A percentile compares a stretch with the other conserved stretches of the same genome.
These are phyloP conservation scores for Nyssa sinensis DNA, from an alignment of 148 eudicot genomes.

Conservation along the genomic window DNA sequence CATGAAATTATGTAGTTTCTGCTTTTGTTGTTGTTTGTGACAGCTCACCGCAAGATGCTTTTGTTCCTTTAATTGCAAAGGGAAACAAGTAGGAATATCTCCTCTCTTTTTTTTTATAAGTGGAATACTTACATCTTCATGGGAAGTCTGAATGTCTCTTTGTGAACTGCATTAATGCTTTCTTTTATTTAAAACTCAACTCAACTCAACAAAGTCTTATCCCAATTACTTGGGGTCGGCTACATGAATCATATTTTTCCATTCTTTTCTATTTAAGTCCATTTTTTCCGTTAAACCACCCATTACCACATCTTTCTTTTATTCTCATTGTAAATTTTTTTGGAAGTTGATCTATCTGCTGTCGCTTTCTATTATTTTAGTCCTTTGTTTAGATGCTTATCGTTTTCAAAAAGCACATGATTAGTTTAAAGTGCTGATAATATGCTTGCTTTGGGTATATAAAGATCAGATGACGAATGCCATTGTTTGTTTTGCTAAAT, in stretches of 20 bases:
- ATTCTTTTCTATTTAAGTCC: too few species aligned
- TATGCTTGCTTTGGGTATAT: not conserved
- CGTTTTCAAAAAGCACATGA: not conserved
- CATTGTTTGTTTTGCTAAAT: not conserved
- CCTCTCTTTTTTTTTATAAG: too few species aligned
- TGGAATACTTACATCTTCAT: not conserved
- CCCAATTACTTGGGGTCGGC: too few species aligned
- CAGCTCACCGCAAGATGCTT: not conserved
- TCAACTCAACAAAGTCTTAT: too few species aligned
- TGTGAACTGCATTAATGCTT: too few species aligned
- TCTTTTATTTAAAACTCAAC: too few species aligned
- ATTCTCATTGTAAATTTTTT: not conserved
- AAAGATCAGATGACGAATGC: not conserved
- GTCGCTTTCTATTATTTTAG: not conserved
- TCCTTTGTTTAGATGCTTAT: not conserved
- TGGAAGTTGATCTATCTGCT: not conserved
- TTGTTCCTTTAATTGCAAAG: not conserved
- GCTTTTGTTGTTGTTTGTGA: not conserved
- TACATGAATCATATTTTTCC: too few species aligned
- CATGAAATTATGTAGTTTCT: not conserved
- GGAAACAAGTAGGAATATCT: too few species aligned
- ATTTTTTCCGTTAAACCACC: too few species aligned
- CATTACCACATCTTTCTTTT: not conserved
- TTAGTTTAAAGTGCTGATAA: not conserved
- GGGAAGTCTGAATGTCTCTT: not conserved